Evolutionary conservation across 2,329 filamentous ascomycete species (phyloP), one percentile per base, ranked within the genome.

Genomic region (Fonsecaea pedrosoi): DNA sequence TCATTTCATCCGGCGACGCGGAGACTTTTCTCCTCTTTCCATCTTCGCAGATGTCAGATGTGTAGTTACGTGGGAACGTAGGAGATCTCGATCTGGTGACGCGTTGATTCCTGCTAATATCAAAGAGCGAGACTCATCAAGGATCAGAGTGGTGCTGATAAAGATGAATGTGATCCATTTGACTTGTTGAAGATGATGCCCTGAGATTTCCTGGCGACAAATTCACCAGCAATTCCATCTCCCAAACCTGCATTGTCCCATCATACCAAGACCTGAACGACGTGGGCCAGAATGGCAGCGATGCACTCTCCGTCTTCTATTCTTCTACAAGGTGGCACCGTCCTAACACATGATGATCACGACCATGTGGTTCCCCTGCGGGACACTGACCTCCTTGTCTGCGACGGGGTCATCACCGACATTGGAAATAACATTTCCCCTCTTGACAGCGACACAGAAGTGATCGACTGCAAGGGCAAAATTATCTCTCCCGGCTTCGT

Each of bases 401-500:
- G 48, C 18, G 59, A 64, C 30, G 57, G 68, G 42, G 54, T 55
- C 40, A 70, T 71, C 21, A 53, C 56, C 13, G 37, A 60, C 6
- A 50, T 71, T 35, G 67, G 61, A 15, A 58, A 56, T 12, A 45
- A 42, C 21, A 59, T 70, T 40, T 18, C 25, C n/a, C 30, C 37
- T 58, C 18, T 40, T 9, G 37, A 7, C 50, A 35, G 65, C 0
- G 69, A 64, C 4, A 70, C 70, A 2, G 70, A 76, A 55, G 70
- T 81, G 5, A 74, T 83, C 42, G 78, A 83, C 64, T 81, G 78
- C 37, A 74, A 70, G 42, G 71, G 72, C 12, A 77, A 73, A 62
- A 69, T 73, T 30, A 63, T 74, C 40, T 74, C 71, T 54, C 76
- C 76, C 1, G 76, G 75, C 10, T 77, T 75, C 70, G 71, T 77